Percentiles rank a stretch among this genome's conserved stretches.
phyloP scores from a whole-genome alignment of 345 rosid species.

The Euphorbia tirucalli region DNA sequence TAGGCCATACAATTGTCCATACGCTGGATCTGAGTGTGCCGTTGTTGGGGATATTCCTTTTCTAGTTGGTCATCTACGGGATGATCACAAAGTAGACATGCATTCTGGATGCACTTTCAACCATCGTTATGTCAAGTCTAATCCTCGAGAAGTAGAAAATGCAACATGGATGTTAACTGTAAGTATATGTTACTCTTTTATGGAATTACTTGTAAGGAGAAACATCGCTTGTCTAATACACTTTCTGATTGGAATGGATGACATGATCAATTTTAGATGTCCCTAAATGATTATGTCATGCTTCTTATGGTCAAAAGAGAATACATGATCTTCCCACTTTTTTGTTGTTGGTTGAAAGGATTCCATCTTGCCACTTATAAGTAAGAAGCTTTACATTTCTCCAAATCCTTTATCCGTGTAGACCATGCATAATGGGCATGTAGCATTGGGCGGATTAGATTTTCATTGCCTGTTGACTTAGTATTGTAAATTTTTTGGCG shows the following conservation, averaged over 20 bases:
- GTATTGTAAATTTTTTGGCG: no score
- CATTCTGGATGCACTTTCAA: constrained; percentile 94
- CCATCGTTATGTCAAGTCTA: constrained; percentile 95
- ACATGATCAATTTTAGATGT: not conserved
- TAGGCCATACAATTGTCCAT: constrained; percentile 88
- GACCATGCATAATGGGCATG: no score
- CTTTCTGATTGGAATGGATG: not conserved
- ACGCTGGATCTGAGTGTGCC: constrained; percentile 92
- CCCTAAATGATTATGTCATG: constrained; percentile 1
- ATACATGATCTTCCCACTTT: not conserved
- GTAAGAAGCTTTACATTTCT: no score
- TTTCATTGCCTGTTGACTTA: no score
- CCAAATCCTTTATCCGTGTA: no score
- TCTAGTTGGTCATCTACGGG: constrained; percentile 85
- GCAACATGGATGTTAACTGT: constrained; percentile 99
- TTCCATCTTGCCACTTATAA: no score
- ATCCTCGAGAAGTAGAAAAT: constrained; percentile 97
- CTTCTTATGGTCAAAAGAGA: not conserved
- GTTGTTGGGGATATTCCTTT: constrained; percentile 76
- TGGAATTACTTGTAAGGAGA: not conserved
- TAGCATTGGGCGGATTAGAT: no score
- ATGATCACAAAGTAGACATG: constrained; percentile 98
- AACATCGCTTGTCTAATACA: constrained; percentile 1
- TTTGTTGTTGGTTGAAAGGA: no score
- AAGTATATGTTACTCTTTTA: constrained; percentile 27